Evolutionary conservation across 2,329 filamentous ascomycete species (phyloP), one percentile per base, ranked within the genome.

Genomic region (Neoarthrinium moseri): DNA sequence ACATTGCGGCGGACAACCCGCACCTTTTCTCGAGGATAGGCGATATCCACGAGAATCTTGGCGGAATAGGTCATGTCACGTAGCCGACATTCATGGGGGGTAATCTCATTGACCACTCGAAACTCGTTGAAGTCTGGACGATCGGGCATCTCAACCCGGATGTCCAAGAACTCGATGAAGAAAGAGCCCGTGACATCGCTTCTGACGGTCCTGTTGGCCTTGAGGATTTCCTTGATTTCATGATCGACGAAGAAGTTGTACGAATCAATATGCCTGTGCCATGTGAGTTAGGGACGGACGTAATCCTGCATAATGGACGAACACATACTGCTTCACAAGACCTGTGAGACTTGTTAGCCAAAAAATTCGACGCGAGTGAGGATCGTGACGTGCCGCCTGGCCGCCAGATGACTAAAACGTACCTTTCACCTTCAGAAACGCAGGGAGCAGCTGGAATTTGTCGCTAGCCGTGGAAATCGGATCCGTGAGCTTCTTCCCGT

Each of bases 171-270:
- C 75, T 94, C 89, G 56, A 97, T 84, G 75, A 88, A 95, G 65
- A 97, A 97, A 54, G 87, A 87, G 53, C 87, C 88, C 61, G 97
- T 91, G 36, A 94, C 88, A 73, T 97, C 92, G 67, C 91, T 96
- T 55, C 87, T 83, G 52, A 99, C 88, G 32, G 84, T 86, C 39
- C 87, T 84, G 65, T 96, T 97, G 42, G 92, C 89, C 63, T 89
- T 85, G 55, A 99, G 87, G 57, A 99, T 99, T 59, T 96, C 91
- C 71, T 96, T 96, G 66, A 99, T 84, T 64, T 97, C 91, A 46
- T 95, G 87, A 57, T 99, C 90, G 55, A 96, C 87, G 59, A 99
- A 97, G 71, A 94, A 96, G 71, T 99, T 96, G 77, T 95, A 99
- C 20, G 94, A 97, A 72, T 99, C 95, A 62, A 96, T 92, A 67